Base-by-base conservation (phyloP, 805 yeast genomes). In the Kodamaea nitidulidarum region DNA sequence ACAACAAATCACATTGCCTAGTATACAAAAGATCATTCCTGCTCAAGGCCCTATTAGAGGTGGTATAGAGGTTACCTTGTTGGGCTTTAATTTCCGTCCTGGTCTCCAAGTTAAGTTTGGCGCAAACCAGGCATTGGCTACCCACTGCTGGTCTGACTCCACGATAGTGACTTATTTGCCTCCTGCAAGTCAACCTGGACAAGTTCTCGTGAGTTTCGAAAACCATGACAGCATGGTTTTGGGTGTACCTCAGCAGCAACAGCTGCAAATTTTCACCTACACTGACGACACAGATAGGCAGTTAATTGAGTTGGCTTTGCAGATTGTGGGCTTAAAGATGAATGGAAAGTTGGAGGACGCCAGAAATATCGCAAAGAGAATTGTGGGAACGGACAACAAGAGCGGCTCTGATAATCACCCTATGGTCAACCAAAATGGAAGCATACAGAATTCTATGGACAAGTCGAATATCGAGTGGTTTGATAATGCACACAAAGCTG, bases 251-350 rank as follows among this genome's bases (percentile, higher is more conserved):
- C 65, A 56, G 38, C 70, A 64, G 25, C 77, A 70, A 48, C 85
- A 20, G n/a, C n/a, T n/a, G 22, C 22, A 79, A 53, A 71, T 86
- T 1, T 93, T 93, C 61, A 88, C 98, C 0, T 93, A 93, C 55
- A 75, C 88, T 32, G 97, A 93, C 63, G 98, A 93, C 56, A 85
- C 96, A 7, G 98, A 93, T 61, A 76, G 93, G 48, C 96, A 91
- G 61, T 73, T 93, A 56, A 86, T 91, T 56, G 98, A 93, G 63
- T 70, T 93, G 46, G 98, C 98, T 2, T 71, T 93, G 51, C 98
- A 93, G 57, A 93, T 93, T 51, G 96, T 93, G 29, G 98, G 98
- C 2, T 70, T 90, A 61, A 91, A 91, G 64, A 88, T 91, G 96
- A 90, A 88, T 55, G 98, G 98, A 42, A 82, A 83, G 53, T 67